These are phyloP conservation scores for Chlamydomonas sphaeroides DNA, from an alignment of 139 green algal species.

Conservation along the genomic window DNA sequence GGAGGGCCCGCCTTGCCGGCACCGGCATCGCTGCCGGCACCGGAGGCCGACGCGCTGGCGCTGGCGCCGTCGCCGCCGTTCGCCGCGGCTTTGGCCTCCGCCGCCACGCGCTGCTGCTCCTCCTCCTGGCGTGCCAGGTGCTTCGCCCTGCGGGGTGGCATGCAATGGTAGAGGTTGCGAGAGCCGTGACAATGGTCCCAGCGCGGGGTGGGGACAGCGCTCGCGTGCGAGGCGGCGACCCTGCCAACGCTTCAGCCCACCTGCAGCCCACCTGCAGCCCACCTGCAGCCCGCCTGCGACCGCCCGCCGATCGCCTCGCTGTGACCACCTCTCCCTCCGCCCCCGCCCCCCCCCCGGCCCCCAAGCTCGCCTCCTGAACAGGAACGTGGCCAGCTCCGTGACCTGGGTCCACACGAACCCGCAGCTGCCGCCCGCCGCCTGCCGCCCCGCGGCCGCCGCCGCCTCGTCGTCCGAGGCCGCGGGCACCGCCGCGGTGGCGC, in stretches of 20 bases:
- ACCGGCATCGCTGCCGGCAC: not conserved
- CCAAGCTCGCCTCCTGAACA: slow-evolving; percentile 42
- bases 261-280: not conserved
- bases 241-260: too few relatives aligned
- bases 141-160: slow-evolving; percentile 8
- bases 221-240: too few relatives aligned
- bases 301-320: too few relatives aligned
- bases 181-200: too few relatives aligned
- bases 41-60: not conserved
- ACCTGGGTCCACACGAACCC: slow-evolving; percentile 75
- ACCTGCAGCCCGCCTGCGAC: not conserved
- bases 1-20: not conserved
- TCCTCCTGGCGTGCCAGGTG: not conserved
- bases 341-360: too few relatives aligned
- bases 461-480: slow-evolving; percentile 62
- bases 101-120: not conserved
- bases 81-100: not conserved
- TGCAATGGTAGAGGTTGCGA: too few relatives aligned
- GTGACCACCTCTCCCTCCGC: too few relatives aligned
- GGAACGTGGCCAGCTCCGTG: slow-evolving; percentile 47
- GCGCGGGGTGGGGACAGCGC: too few relatives aligned
- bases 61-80: not conserved
- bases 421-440: slow-evolving; percentile 26
- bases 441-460: slow-evolving; percentile 34
- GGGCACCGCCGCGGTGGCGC: slow-evolving; percentile 55